phyloP scores from a whole-genome alignment of 331 rosid species.

The Spiraea crenata region DNA sequence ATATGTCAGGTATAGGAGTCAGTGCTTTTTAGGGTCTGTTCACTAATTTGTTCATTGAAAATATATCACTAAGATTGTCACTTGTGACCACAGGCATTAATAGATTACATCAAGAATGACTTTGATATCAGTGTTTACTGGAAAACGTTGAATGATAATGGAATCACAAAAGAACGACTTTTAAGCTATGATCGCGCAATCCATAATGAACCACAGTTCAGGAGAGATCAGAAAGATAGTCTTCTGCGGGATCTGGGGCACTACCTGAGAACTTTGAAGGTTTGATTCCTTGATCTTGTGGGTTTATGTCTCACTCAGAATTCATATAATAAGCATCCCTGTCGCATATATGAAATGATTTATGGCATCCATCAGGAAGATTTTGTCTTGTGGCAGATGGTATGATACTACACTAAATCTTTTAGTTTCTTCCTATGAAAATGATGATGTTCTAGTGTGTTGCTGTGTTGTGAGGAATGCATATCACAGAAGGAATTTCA shows the following conservation, averaged over 20 bases:
- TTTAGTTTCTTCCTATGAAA: neutral
- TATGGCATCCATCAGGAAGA: neutral
- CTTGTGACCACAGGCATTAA: constrained; percentile 66
- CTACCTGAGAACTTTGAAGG: constrained; percentile 97
- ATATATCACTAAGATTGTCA: constrained; percentile 21
- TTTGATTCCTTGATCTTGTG: constrained; percentile 34
- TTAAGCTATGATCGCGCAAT: constrained; percentile 94
- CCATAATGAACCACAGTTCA: constrained; percentile 81
- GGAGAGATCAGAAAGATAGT: constrained; percentile 74
- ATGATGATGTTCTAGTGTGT: neutral
- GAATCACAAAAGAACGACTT: constrained; percentile 97
- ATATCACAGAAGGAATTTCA: constrained; percentile 16
- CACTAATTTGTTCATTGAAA: constrained; percentile 16
- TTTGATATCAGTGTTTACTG: constrained; percentile 79
- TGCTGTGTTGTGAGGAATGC: constrained; percentile 6
- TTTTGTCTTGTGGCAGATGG: constrained; percentile 14
- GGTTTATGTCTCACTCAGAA: neutral
- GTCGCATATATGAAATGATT: constrained; percentile 17
- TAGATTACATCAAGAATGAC: constrained; percentile 73
- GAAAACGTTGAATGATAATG: constrained; percentile 87
- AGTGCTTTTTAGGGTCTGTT: constrained; percentile 24
- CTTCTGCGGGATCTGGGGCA: constrained; percentile 81
- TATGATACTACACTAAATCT: constrained; percentile 15
- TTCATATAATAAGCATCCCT: neutral
- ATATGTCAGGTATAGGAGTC: constrained; percentile 83